Evolutionary conservation across 495 filamentous ascomycete species (phyloP).

Genomic region (Podospora conica): DNA sequence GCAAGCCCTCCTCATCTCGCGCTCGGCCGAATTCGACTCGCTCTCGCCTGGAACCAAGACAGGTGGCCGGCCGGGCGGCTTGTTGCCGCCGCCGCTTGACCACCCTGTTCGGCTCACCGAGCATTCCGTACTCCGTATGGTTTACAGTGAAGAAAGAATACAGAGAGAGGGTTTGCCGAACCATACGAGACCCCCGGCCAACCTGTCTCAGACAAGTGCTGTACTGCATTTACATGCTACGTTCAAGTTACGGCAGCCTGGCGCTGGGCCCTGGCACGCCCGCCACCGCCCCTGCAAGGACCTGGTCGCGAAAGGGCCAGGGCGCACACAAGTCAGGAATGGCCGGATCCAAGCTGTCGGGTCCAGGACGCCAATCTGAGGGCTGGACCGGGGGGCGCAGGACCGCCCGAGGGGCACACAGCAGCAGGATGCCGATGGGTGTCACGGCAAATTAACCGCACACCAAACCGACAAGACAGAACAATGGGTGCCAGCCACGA

Average conservation of each 20-base stretch:
- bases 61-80: not conserved
- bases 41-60: not conserved
- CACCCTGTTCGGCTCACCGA: not conserved
- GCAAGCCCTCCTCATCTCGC: not conserved
- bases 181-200: no score
- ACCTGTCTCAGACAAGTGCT: not conserved
- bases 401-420: not conserved
- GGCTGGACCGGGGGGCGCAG: not conserved
- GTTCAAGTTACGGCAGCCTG: no score
- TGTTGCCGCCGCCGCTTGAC: not conserved
- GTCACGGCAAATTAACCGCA: constrained; percentile 4
- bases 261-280: not conserved
- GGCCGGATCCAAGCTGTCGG: constrained; percentile 13
- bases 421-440: not conserved
- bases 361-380: constrained; percentile 4
- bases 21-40: not conserved
- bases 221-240: no score
- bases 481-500: not conserved
- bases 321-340: constrained; percentile 3
- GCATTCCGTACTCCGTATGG: no score
- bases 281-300: not conserved
- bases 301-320: not conserved
- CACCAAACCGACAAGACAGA: not conserved
- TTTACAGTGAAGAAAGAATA: not conserved
- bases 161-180: not conserved